Evolutionary conservation across 305 asterid genomes (phyloP).

Genomic region (Plantago coronopus): DNA sequence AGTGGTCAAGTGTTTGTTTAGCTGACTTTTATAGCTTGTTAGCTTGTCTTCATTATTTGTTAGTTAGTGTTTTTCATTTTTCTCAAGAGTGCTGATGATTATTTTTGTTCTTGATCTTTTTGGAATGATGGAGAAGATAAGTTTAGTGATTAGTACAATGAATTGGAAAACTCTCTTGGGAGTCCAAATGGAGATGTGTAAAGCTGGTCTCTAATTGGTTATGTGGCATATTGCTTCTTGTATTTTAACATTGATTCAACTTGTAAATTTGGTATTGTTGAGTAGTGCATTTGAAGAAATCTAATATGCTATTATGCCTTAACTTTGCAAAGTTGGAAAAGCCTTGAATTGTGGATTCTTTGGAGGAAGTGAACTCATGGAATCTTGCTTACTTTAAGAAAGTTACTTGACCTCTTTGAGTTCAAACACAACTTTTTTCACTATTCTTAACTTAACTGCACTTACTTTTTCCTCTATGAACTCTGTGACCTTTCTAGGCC

Average conservation of each 20-base stretch:
- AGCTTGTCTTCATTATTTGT: background rate
- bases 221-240: too few species aligned
- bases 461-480: background rate
- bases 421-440: conserved; percentile 8
- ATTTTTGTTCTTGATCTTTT: background rate
- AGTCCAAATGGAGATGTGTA: background rate
- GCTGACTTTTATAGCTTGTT: too few species aligned
- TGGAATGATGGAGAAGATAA: background rate
- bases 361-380: conserved; percentile 22
- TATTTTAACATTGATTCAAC: background rate
- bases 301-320: conserved; percentile 5
- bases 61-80: background rate
- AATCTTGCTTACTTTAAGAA: conserved; percentile 6
- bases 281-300: conserved; percentile 7
- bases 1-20: background rate
- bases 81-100: background rate
- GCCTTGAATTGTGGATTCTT: conserved; percentile 24
- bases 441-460: conserved; percentile 6
- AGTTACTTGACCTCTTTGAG: conserved; percentile 10
- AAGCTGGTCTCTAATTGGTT: too few species aligned
- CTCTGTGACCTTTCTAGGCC: background rate
- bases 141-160: too few species aligned
- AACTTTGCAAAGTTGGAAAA: conserved; percentile 2
- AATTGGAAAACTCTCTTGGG: background rate
- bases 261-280: conserved; percentile 10